These are phyloP conservation scores for Gossypium trilobum DNA, from an alignment of 441 rosid species.

Conservation along the genomic window DNA sequence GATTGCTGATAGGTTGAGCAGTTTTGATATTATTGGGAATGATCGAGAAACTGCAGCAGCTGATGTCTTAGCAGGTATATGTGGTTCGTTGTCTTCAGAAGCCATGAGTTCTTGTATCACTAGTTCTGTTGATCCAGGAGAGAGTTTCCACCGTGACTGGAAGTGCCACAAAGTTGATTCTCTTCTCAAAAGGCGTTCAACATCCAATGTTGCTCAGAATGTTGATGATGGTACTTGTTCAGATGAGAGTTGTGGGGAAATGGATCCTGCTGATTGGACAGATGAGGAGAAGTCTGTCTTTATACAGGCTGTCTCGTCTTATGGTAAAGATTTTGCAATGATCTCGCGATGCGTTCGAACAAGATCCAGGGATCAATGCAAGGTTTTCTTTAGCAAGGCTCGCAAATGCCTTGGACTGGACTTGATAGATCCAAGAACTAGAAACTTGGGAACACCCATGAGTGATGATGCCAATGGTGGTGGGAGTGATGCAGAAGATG, in stretches of 20 bases:
- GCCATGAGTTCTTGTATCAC: slow-evolving; percentile 79
- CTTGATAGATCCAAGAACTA: slow-evolving; percentile 36
- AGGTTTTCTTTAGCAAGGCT: slow-evolving; percentile 86
- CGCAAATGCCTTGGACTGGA: slow-evolving; percentile 90
- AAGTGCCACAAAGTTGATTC: slow-evolving; percentile 40
- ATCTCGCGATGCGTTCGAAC: slow-evolving; percentile 59
- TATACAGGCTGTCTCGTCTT: slow-evolving; percentile 60
- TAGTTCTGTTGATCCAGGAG: slow-evolving; percentile 55
- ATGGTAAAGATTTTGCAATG: slow-evolving; percentile 80
- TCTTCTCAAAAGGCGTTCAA: slow-evolving; percentile 35
- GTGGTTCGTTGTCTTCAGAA: slow-evolving; percentile 77
- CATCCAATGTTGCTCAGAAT: slow-evolving; percentile 53
- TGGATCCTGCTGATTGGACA: slow-evolving; percentile 79
- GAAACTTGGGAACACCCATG: slow-evolving; percentile 30
- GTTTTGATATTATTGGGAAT: slow-evolving; percentile 40
- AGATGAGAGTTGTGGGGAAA: slow-evolving; percentile 83
- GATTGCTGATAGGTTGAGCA: slow-evolving; percentile 42
- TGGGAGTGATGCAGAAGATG: slow-evolving; percentile 62
- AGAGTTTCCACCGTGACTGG: slow-evolving; percentile 38
- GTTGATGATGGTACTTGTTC: slow-evolving; percentile 82
- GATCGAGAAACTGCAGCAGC: slow-evolving; percentile 75
- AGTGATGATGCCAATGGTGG: slow-evolving; percentile 65
- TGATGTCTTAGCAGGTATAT: slow-evolving; percentile 68
- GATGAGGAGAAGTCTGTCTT: slow-evolving; percentile 77
- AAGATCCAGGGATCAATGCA: slow-evolving; percentile 76